Conservation (phyloP, 202 grass and related monocot genomes). For the Setaria italica region DNA sequence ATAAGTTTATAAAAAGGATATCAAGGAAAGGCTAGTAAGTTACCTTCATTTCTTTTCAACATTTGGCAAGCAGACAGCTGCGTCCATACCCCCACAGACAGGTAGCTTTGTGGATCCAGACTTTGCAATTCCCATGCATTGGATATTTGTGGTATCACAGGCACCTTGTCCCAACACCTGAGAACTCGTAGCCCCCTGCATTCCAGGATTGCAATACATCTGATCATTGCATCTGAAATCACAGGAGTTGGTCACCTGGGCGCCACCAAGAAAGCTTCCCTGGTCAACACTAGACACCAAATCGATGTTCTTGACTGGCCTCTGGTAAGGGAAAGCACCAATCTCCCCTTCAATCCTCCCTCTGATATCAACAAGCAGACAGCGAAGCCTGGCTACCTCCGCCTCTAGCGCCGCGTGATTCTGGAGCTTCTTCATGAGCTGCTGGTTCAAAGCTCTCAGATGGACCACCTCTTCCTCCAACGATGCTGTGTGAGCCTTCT, state of each 20-base stretch:
- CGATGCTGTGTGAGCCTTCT: conserved; percentile 76
- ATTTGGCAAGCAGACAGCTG: conserved; percentile 61
- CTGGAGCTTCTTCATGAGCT: conserved; percentile 80
- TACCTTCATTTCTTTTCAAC: conserved; percentile 70
- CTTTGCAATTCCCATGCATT: conserved; percentile 57
- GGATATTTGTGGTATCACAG: conserved; percentile 58
- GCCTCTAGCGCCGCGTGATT: conserved; percentile 69
- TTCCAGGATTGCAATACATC: conserved; percentile 71
- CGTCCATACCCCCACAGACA: conserved; percentile 49
- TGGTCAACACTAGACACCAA: conserved; percentile 45
- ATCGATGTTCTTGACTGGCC: conserved; percentile 44
- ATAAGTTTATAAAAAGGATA: neutral
- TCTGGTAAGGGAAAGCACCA: conserved; percentile 84
- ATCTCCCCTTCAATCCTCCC: conserved; percentile 98
- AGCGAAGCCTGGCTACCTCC: conserved; percentile 77
- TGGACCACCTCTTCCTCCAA: conserved; percentile 81
- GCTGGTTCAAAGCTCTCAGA: conserved; percentile 66
- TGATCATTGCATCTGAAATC: conserved; percentile 82
- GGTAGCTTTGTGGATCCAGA: conserved; percentile 65
- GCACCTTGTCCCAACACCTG: conserved; percentile 56
- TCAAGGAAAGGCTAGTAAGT: neutral
- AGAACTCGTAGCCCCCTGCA: conserved; percentile 53
- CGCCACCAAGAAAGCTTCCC: conserved; percentile 47
- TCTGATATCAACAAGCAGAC: conserved; percentile 87
- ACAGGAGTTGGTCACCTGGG: conserved; percentile 70